Evolutionary conservation across 768 basidiomycete genomes (phyloP).

Genomic region (Amanita phalloides): DNA sequence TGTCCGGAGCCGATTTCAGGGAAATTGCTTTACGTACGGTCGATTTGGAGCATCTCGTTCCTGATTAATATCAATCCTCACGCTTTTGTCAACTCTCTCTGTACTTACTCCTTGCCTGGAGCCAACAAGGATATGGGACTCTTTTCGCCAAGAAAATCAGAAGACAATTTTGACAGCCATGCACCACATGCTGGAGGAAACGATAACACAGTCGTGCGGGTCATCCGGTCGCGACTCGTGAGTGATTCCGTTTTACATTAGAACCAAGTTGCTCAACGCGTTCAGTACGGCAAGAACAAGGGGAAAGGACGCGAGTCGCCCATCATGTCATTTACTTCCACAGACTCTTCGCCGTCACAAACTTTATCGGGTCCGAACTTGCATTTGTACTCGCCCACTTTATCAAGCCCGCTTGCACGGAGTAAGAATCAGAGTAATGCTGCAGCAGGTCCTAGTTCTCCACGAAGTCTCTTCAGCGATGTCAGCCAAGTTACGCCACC

Average conservation of each 20-base stretch:
- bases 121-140: conserved; percentile 32
- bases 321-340: conserved; percentile 17
- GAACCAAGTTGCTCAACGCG: not conserved
- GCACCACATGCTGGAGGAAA: conserved; percentile 13
- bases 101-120: not conserved
- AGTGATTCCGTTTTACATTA: not conserved
- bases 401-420: conserved; percentile 15
- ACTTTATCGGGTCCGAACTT: conserved; percentile 23
- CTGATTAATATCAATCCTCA: not conserved
- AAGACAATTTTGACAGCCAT: conserved; percentile 26
- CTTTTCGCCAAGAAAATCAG: conserved; percentile 38
- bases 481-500: conserved; percentile 12
- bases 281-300: conserved; percentile 45
- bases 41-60: not conserved
- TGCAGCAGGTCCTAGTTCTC: conserved; percentile 16
- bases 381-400: conserved; percentile 11
- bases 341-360: conserved; percentile 24
- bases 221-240: conserved; percentile 54
- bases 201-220: conserved; percentile 42
- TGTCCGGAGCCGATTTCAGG: not conserved
- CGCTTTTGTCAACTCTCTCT: not conserved
- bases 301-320: conserved; percentile 42
- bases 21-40: not conserved
- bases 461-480: conserved; percentile 12
- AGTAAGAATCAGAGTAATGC: conserved; percentile 8